Conservation (phyloP, 176 grass and related monocot species). For the Oryza coarctata region DNA sequence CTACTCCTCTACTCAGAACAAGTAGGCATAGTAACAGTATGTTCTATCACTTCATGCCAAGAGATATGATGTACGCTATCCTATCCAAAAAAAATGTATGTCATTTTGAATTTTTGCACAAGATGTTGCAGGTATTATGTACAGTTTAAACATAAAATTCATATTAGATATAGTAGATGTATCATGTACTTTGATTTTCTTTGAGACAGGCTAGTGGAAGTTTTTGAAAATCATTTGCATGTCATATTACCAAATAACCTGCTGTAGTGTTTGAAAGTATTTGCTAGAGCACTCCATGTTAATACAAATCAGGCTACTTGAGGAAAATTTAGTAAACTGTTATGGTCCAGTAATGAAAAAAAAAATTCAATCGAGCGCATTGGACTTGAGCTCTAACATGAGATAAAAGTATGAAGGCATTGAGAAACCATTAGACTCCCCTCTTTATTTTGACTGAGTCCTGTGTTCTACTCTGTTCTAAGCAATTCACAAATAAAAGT, state of each 20-base stretch:
- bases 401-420: neutral
- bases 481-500: conserved; percentile 4
- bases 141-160: neutral
- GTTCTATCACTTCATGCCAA: neutral
- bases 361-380: neutral
- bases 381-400: neutral
- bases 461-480: neutral
- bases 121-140: neutral
- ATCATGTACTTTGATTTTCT: neutral
- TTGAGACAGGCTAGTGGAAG: neutral
- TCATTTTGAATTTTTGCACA: neutral
- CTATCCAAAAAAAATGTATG: neutral
- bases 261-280: neutral
- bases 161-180: neutral
- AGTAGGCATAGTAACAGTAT: too few relatives aligned
- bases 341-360: neutral
- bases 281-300: neutral
- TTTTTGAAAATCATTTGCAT: neutral
- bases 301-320: neutral
- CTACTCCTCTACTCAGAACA: neutral
- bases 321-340: neutral
- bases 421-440: neutral
- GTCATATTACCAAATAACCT: neutral
- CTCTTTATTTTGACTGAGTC: neutral
- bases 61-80: neutral